Base-by-base conservation (phyloP, 768 basidiomycete species). In the Paxillus involutus region DNA sequence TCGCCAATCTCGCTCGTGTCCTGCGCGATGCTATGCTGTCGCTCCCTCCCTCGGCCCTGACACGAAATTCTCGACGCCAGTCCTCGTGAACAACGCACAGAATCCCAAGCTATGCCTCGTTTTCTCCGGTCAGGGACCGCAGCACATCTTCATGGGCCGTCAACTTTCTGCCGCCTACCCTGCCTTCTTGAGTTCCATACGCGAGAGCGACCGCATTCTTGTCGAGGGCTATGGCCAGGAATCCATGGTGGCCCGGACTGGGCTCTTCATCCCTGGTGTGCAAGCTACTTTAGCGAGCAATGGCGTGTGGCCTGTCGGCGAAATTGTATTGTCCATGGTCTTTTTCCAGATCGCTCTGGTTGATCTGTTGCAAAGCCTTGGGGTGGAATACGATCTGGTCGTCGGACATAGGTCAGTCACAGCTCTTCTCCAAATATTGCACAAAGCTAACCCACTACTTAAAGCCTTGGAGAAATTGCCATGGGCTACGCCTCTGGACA, bases 401-500 rank as follows among this genome's bases (percentile, higher is more conserved):
- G 49, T 67, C 12, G 65, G 65, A 9, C 58, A 63, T 56, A 57
- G 55, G 59, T 59, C 6, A 51, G 53, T 43, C 26, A 30, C 7
- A 16, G 12, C 33, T 44, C 14, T n/a, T 44, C 30, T n/a, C n/a
- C n/a, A 44, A 6, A 42, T 10, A 4, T 57, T 12, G 30, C 13
- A 41, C 7, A 24, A 3, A 30, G 29, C 32, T 59, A 14, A 58
- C 21, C 8, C 12, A 40, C 35, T 10, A 29, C 24, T n/a, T 32
- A 11, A 24, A 64, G 63, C 44, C 26, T 60, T 10, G 65, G 65
- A 36, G 65, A 67, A 43, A 64, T 64, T n/a, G 65, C 59, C 2
- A 64, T 67, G 49, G 54, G 68, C 21, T 67, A 67, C 40, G 63
- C 65, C 0, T 59, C 65, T 37, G 65, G 65, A 13, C 58, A 68